A percentile compares a stretch with the other conserved stretches of the same genome.
phyloP scores from a whole-genome alignment of 352 stramenopile species.

The Globisporangium solare region DNA sequence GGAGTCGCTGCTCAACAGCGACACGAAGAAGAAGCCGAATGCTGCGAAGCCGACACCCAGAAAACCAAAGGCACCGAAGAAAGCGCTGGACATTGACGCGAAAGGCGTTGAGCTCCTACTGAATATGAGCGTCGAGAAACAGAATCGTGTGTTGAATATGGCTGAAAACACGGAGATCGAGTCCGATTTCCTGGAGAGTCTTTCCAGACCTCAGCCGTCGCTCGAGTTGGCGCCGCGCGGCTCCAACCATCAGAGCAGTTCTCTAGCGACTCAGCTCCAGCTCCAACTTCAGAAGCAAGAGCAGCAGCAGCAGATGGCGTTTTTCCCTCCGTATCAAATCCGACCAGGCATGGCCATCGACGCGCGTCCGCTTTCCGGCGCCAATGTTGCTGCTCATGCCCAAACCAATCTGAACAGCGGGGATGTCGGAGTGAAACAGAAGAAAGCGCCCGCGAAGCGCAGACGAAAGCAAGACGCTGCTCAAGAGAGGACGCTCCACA shows the following conservation, averaged over 20 bases:
- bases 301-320: not conserved
- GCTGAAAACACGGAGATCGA: not conserved
- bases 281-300: not conserved
- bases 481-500: not conserved
- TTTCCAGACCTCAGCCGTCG: not conserved
- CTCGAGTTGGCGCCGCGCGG: not conserved
- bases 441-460: conserved; percentile 3
- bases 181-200: conserved; percentile 4
- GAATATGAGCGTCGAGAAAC: conserved; percentile 6
- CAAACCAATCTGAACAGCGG: not conserved
- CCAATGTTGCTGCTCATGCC: not conserved
- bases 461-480: conserved; percentile 1
- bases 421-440: not conserved
- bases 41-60: not conserved
- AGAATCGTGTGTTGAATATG: conserved; percentile 5
- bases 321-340: not conserved
- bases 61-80: not conserved
- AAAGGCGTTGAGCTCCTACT: not conserved
- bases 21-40: not conserved
- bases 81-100: not conserved
- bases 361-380: no score
- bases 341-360: not conserved
- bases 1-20: not conserved
- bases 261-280: not conserved
- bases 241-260: not conserved